A percentile compares a stretch with the other conserved stretches of the same genome.
Evolutionary conservation across 441 rosid species (phyloP).

Genomic region (Eruca vesicaria): DNA sequence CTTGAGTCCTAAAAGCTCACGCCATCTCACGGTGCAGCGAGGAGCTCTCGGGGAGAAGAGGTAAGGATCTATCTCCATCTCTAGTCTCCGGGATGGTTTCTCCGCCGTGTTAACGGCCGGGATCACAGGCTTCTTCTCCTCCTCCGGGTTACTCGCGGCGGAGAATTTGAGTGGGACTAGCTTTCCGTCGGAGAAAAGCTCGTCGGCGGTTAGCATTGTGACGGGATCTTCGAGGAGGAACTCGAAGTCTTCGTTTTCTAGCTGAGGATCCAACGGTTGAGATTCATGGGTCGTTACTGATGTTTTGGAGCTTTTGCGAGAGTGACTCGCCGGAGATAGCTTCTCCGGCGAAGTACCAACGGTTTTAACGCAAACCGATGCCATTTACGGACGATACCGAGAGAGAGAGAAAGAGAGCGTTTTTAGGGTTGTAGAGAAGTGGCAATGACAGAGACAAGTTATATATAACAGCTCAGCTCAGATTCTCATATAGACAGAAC

Average conservation of each 20-base stretch:
- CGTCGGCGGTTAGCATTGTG: slow-evolving; percentile 84
- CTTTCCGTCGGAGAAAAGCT: slow-evolving; percentile 86
- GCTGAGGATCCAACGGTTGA: slow-evolving; percentile 19
- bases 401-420: slow-evolving; percentile 9
- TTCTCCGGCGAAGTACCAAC: slow-evolving; percentile 28
- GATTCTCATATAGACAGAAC: background rate
- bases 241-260: slow-evolving; percentile 47
- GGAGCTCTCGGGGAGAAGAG: slow-evolving; percentile 85
- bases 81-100: slow-evolving; percentile 35
- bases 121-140: slow-evolving; percentile 20
- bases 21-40: slow-evolving; percentile 86
- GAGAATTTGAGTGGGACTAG: slow-evolving; percentile 69
- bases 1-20: slow-evolving; percentile 75
- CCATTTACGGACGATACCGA: slow-evolving; percentile 39
- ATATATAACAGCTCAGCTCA: slow-evolving; percentile 28
- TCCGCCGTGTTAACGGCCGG: slow-evolving; percentile 33
- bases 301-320: slow-evolving; percentile 52
- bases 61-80: slow-evolving; percentile 53
- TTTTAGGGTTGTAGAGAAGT: slow-evolving; percentile 33
- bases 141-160: slow-evolving; percentile 16
- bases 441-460: slow-evolving; percentile 34
- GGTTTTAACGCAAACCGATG: slow-evolving; percentile 66
- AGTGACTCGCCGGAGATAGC: slow-evolving; percentile 10
- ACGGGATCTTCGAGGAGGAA: slow-evolving; percentile 75
- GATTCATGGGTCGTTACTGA: slow-evolving; percentile 39